These are phyloP conservation scores for Aspergillus egyptiacus DNA, from an alignment of 495 filamentous ascomycete species.

Conservation along the genomic window DNA sequence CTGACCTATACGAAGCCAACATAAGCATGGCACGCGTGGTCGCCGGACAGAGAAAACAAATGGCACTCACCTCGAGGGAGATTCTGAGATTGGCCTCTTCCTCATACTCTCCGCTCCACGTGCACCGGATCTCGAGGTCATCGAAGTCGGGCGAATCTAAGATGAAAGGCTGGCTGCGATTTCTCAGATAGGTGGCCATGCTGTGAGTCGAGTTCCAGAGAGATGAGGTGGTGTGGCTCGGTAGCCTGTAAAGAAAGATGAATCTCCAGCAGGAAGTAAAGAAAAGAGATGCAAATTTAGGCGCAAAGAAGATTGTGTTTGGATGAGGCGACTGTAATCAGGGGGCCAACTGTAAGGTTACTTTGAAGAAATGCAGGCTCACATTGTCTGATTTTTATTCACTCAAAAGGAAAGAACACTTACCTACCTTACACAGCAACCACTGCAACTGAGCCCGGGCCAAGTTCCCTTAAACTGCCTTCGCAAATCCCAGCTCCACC, in stretches of 20 bases:
- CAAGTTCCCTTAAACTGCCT: too few relatives aligned
- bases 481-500: too few relatives aligned
- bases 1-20: slow-evolving; percentile 10
- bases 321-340: too few relatives aligned
- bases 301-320: too few relatives aligned
- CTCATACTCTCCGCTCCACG: slow-evolving; percentile 28
- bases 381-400: too few relatives aligned
- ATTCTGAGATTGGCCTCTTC: slow-evolving; percentile 27
- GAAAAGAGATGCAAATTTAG: too few relatives aligned
- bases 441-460: too few relatives aligned
- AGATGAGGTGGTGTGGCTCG: neutral
- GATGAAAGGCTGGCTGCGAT: neutral
- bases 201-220: neutral
- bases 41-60: neutral
- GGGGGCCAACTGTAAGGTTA: too few relatives aligned
- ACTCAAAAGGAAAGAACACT: too few relatives aligned
- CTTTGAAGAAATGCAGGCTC: too few relatives aligned
- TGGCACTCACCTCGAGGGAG: slow-evolving; percentile 27
- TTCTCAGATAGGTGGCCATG: slow-evolving; percentile 3
- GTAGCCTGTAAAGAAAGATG: neutral
- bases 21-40: neutral
- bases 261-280: neutral
- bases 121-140: slow-evolving; percentile 30
- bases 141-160: slow-evolving; percentile 17
- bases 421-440: too few relatives aligned